Percentiles rank a stretch among this genome's conserved stretches.
These are phyloP conservation scores for Sesbania bispinosa DNA, from an alignment of 306 rosid species.

Conservation along the genomic window DNA sequence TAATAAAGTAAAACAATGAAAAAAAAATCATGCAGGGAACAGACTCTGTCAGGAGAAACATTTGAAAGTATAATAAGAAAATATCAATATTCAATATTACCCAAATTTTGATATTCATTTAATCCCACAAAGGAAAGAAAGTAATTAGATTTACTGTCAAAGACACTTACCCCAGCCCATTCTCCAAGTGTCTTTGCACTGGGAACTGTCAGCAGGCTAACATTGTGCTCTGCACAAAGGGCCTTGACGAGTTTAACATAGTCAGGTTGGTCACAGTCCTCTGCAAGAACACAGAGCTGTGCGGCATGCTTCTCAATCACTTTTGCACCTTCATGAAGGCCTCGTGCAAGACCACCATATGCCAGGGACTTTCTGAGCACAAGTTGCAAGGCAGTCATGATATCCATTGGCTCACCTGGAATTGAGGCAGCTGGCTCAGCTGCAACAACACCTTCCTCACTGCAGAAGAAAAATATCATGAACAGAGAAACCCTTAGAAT, in stretches of 20 bases:
- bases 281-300: constrained; percentile 81
- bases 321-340: constrained; percentile 80
- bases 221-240: constrained; percentile 82
- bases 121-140: not conserved
- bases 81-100: not conserved
- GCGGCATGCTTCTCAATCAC: constrained; percentile 81
- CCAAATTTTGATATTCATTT: not conserved
- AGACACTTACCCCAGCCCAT: constrained; percentile 87
- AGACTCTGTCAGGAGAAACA: not conserved
- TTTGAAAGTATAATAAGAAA: not conserved
- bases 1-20: not conserved
- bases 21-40: not conserved
- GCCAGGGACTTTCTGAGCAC: constrained; percentile 82
- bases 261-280: constrained; percentile 86
- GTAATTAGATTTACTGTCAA: not conserved
- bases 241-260: constrained; percentile 80
- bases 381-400: constrained; percentile 66
- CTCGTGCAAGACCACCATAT: constrained; percentile 80
- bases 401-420: constrained; percentile 47
- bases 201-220: constrained; percentile 68
- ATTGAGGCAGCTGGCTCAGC: constrained; percentile 33
- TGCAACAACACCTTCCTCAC: constrained; percentile 35
- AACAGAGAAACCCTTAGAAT: not conserved
- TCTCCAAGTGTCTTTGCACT: constrained; percentile 91
- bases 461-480: constrained; percentile 15